These are phyloP conservation scores for Hanseniaspora lindneri DNA, from an alignment of 805 yeast species.

Conservation along the genomic window DNA sequence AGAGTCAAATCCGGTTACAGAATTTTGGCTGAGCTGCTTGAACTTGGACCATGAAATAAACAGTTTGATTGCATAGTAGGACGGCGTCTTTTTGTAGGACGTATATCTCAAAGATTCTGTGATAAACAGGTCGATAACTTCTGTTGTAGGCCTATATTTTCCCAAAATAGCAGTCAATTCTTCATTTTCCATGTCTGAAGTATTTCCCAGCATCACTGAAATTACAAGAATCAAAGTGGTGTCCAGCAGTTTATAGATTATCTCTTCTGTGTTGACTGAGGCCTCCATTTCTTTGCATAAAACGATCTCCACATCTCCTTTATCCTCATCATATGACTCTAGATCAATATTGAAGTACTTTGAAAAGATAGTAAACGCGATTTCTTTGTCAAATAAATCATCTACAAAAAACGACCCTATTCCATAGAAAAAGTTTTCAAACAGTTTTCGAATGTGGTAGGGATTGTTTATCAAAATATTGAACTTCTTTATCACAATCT, in stretches of 20 bases:
- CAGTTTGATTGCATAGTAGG: neutral
- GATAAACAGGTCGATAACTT: neutral
- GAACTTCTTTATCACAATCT: neutral
- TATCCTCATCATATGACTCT: neutral
- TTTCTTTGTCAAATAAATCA: neutral
- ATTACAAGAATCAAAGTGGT: neutral
- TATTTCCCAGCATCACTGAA: neutral
- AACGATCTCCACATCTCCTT: neutral
- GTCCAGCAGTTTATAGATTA: neutral
- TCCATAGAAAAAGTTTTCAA: conserved; percentile 1
- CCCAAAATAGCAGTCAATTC: neutral
- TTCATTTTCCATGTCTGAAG: neutral
- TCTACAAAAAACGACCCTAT: neutral
- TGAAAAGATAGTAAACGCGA: neutral
- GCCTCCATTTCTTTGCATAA: neutral
- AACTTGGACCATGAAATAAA: conserved; percentile 1
- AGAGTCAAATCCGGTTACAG: neutral
- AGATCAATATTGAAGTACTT: conserved; percentile 2
- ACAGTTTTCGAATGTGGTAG: neutral
- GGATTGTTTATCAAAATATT: conserved; percentile 1
- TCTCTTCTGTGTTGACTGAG: neutral
- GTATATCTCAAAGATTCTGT: neutral
- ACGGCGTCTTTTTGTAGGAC: neutral
- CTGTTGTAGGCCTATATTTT: conserved; percentile 1
- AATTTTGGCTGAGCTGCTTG: neutral